Conservation (phyloP, 192 early-diverging fungal species). For the Phlyctochytrium bullatum region DNA sequence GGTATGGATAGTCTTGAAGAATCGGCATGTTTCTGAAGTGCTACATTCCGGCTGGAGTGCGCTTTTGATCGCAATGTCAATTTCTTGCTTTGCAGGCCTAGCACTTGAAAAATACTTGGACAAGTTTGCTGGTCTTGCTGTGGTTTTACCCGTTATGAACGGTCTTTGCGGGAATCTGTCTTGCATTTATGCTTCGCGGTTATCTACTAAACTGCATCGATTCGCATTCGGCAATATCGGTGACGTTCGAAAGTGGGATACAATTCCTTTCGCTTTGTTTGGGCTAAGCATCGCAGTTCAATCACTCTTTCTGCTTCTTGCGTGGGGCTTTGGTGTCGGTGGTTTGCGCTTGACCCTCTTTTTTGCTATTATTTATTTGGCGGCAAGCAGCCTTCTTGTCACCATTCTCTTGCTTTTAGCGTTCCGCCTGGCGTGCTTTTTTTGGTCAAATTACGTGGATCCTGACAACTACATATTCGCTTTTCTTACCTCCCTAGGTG, state of each 20-base stretch:
- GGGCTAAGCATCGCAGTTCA: conserved; percentile 24
- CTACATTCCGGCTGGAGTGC: conserved; percentile 73
- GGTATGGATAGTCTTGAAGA: conserved; percentile 28
- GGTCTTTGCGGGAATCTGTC: conserved; percentile 43
- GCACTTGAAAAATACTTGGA: conserved; percentile 69
- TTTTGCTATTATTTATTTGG: conserved; percentile 11
- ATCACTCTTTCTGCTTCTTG: conserved; percentile 20
- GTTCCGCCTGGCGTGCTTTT: conserved; percentile 1
- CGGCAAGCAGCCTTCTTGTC: conserved; percentile 10
- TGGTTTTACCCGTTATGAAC: conserved; percentile 67
- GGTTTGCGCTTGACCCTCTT: conserved; percentile 3
- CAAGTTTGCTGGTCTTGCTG: conserved; percentile 59
- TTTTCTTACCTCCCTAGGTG: conserved; percentile 34
- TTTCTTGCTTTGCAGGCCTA: conserved; percentile 60
- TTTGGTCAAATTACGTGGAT: conserved; percentile 22
- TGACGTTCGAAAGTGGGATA: conserved; percentile 7
- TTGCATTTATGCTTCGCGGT: conserved; percentile 32
- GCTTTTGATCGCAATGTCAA: conserved; percentile 71
- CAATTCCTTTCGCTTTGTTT: conserved; percentile 17
- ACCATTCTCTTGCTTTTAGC: conserved; percentile 8
- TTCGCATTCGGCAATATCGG: conserved; percentile 11
- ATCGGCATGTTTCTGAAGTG: conserved; percentile 57
- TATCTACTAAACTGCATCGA: conserved; percentile 35
- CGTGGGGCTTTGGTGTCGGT: conserved; percentile 20
- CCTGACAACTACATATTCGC: conserved; percentile 39